Percentiles rank a stretch among this genome's conserved stretches.
Evolutionary conservation across 768 basidiomycete species (phyloP).

Genomic region (Mrakia blollopis): DNA sequence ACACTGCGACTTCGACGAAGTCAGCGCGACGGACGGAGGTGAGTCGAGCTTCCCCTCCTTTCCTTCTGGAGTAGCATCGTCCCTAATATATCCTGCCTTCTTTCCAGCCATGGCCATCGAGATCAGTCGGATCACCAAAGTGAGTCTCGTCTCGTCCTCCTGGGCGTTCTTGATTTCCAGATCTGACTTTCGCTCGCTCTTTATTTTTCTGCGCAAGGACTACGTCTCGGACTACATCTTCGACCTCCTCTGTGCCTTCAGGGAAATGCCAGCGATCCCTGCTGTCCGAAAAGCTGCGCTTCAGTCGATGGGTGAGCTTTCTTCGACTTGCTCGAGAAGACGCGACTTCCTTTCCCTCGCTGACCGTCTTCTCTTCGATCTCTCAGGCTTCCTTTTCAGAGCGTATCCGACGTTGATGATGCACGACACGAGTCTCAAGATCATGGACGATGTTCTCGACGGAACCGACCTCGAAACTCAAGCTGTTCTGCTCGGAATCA

Average conservation of each 20-base stretch:
- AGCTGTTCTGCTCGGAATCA: conserved; percentile 71
- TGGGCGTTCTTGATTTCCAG: not conserved
- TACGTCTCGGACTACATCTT: conserved; percentile 82
- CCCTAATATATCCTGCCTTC: too few relatives aligned
- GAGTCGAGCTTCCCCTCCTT: conserved; percentile 37
- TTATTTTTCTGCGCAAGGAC: conserved; percentile 40
- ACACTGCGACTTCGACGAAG: conserved; percentile 76
- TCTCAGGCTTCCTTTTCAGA: conserved; percentile 78
- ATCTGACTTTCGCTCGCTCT: not conserved
- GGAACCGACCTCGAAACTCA: conserved; percentile 67
- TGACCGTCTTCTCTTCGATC: not conserved
- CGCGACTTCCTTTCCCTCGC: not conserved
- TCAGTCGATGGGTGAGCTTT: conserved; percentile 70
- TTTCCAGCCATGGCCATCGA: not conserved
- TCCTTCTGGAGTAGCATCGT: too few relatives aligned
- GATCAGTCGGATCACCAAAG: not conserved
- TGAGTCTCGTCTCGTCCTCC: not conserved
- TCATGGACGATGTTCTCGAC: conserved; percentile 86
- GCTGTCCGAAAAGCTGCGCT: conserved; percentile 66
- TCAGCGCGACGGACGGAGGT: conserved; percentile 63
- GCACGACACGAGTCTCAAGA: conserved; percentile 63
- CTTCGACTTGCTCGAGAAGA: not conserved
- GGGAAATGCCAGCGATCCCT: conserved; percentile 59
- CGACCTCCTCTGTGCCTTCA: conserved; percentile 61
- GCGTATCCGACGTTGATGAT: conserved; percentile 90